These are phyloP conservation scores for Urochloa ruziziensis DNA, from an alignment of 176 grass and related monocot genomes.

Conservation along the genomic window DNA sequence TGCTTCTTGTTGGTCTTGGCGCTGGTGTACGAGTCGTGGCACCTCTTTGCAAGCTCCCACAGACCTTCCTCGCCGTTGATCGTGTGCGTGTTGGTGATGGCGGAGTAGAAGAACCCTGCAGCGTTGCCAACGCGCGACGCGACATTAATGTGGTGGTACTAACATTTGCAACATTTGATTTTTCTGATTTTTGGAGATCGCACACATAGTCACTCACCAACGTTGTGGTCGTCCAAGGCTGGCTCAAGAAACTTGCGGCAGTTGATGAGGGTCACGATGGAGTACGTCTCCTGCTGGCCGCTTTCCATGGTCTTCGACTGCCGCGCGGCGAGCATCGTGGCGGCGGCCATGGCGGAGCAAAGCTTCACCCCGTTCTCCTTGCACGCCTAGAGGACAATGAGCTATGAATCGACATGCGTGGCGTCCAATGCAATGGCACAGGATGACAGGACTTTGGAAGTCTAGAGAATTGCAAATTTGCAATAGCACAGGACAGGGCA, in stretches of 20 bases:
- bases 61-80: conserved; percentile 61
- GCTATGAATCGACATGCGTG: background rate
- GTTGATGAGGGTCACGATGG: conserved; percentile 62
- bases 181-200: background rate
- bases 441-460: background rate
- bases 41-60: conserved; percentile 82
- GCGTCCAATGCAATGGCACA: background rate
- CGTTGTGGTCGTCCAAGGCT: conserved; percentile 50
- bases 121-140: background rate
- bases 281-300: conserved; percentile 60
- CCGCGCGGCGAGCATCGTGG: conserved; percentile 60
- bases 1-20: conserved; percentile 78
- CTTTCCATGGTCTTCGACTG: conserved; percentile 50
- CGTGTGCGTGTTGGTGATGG: conserved; percentile 68
- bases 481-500: background rate
- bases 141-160: background rate
- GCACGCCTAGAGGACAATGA: conserved; percentile 62
- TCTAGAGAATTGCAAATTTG: background rate
- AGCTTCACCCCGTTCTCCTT: conserved; percentile 71
- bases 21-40: conserved; percentile 52
- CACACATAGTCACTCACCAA: conserved; percentile 55
- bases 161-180: background rate
- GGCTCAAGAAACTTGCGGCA: conserved; percentile 75
- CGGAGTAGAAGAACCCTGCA: conserved; percentile 84
- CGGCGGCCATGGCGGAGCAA: conserved; percentile 62